Base-by-base conservation (phyloP, 2,329 filamentous ascomycete genomes). In the Fusarium buharicum region DNA sequence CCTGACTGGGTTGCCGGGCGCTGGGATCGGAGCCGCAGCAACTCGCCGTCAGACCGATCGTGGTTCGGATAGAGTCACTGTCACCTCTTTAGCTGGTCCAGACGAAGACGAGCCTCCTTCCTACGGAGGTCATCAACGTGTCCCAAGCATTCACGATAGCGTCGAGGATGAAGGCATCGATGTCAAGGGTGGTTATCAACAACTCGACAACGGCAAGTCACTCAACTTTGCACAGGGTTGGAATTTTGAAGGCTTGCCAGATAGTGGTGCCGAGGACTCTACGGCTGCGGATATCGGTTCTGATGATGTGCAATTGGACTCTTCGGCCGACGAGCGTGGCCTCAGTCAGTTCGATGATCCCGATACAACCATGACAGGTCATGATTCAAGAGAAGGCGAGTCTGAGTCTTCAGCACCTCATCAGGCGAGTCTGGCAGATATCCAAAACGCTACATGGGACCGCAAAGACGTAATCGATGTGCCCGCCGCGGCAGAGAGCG, bases 1-100 rank as follows among this genome's bases (percentile, higher is more conserved):
- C 88, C 89, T 82, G 83, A 88, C 81, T 94, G 92, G 91, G 86
- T 94, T 88, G 89, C 91, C 91, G 91, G 92, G 90, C 90, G 90
- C 86, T 86, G 91, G 85, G 84, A 84, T 76, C 84, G 87, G 82
- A 91, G 88, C 82, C 85, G 90, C 78, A 92, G 90, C 82, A 88
- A 86, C 77, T 90, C 88, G 77, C 86, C 88, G 74, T 82, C 83
- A 74, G 79, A 84, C 76, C 83, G 84, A 78, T 82, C 84, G 74
- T 61, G 66, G 85, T 84, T 84, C 78, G 77, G 80, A 73, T 76
- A 80, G 71, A 66, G 73, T 72, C 64, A 72, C 68, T 16, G 67
- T 71, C 50, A 72, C 71, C 47, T 65, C 68, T 41, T 62, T 68
- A 17, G 46, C 66, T n/a, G 68, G 58, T 13, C 48, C 55, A 4